These are phyloP conservation scores for Curvularia lunata DNA, from an alignment of 2,329 filamentous ascomycete genomes.

Conservation along the genomic window DNA sequence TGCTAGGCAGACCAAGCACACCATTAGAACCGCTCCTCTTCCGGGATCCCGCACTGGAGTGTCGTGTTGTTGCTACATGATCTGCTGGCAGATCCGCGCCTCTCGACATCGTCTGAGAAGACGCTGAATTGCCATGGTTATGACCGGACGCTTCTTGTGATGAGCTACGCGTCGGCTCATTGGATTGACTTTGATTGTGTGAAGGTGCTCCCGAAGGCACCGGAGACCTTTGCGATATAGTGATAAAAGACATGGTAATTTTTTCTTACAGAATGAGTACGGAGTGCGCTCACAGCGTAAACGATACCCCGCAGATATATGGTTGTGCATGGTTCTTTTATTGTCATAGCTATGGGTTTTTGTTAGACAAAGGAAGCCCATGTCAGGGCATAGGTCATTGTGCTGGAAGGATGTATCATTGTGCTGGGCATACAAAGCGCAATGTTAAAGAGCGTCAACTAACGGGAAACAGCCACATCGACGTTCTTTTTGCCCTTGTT, in stretches of 20 bases:
- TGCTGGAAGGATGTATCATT: constrained; percentile 20
- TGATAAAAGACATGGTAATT: constrained; percentile 5
- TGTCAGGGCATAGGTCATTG: constrained; percentile 20
- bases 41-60: constrained; percentile 10
- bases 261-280: constrained; percentile 6
- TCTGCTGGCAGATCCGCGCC: constrained; percentile 7
- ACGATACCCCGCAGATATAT: constrained; percentile 24
- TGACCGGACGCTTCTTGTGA: not conserved
- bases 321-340: constrained; percentile 29
- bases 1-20: constrained; percentile 13
- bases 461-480: constrained; percentile 19
- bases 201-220: not conserved
- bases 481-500: constrained; percentile 13
- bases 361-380: constrained; percentile 26
- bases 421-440: constrained; percentile 18
- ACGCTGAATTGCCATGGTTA: not conserved
- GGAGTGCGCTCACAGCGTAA: constrained; percentile 12
- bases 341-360: constrained; percentile 18
- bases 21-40: constrained; percentile 8
- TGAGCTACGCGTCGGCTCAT: not conserved
- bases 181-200: constrained; percentile 1
- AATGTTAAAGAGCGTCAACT: constrained; percentile 20
- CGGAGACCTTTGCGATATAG: constrained; percentile 7
- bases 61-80: constrained; percentile 2
- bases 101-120: constrained; percentile 1